Evolutionary conservation across 371 early-diverging fungal genomes (phyloP).

Genomic region (Mucor lusitanicus): DNA sequence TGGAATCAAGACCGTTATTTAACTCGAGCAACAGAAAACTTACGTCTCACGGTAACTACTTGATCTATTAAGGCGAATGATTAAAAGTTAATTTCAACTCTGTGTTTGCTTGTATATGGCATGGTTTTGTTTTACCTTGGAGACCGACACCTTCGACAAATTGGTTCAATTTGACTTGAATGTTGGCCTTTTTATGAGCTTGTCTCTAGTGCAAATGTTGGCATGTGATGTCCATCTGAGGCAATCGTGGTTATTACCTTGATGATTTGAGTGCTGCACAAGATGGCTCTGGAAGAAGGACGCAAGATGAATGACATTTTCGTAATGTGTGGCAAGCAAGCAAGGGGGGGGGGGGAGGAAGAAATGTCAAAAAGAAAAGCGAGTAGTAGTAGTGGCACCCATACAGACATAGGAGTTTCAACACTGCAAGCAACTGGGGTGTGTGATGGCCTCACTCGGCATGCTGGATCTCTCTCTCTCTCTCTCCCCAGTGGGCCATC

Average conservation of each 20-base stretch:
- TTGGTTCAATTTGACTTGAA: constrained; percentile 42
- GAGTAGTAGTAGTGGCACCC: not conserved
- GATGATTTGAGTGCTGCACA: constrained; percentile 4
- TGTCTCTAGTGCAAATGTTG: constrained; percentile 24
- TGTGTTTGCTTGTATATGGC: not conserved
- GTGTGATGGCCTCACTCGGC: not conserved
- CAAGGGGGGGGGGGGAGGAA: not conserved
- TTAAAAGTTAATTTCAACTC: not conserved
- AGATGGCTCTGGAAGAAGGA: constrained; percentile 9
- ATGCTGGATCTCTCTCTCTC: not conserved
- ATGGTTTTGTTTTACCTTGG: constrained; percentile 40
- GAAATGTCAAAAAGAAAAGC: not conserved
- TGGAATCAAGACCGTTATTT: not conserved
- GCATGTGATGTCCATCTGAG: not conserved
- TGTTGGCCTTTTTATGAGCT: constrained; percentile 49
- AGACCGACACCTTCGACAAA: constrained; percentile 48
- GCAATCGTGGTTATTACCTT: not conserved
- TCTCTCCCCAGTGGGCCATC: too few relatives aligned
- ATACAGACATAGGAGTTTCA: not conserved
- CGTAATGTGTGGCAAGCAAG: not conserved
- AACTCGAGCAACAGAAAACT: constrained; percentile 3
- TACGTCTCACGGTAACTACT: constrained; percentile 52
- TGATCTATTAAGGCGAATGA: constrained; percentile 31
- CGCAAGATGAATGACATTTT: constrained; percentile 28
- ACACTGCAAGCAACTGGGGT: not conserved